Base-by-base conservation (phyloP, 352 stramenopile genomes). In the Globisporangium parvum region DNA sequence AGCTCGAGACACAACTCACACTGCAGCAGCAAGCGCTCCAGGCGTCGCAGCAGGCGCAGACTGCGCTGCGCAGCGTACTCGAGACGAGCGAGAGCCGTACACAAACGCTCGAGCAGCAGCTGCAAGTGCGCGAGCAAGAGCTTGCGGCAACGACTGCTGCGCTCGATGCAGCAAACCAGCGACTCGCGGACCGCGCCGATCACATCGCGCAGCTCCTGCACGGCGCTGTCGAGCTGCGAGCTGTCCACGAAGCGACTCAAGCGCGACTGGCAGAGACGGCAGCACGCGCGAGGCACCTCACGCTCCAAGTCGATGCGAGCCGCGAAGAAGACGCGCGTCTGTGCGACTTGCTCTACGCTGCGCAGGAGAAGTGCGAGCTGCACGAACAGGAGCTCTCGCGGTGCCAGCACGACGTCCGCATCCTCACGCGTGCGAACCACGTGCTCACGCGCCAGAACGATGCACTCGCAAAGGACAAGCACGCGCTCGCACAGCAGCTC, bases 311-410 rank as follows among this genome's bases (percentile, higher is more conserved):
- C 10, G 41, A 24, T 5, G n/a, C 35, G 21, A 53, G 42, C 23
- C 12, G 37, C 15, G 47, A 55, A 5, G 58, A 69, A 55, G 28
- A 53, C 5, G n/a, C 20, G 21, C 15, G 55, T 6, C 21, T 70
- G 26, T 52, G 51, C 26, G 55, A 60, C 21, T 31, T 70, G 1
- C 35, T 69, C n/a, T 69, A 64, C 31, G 63, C 55, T 10, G 44
- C 50, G 18, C 53, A 66, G 40, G 59, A 66, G 23, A 54, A 47
- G 35, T 45, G 42, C 18, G 63, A 59, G 47, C n/a, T 24, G 1
- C 52, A 51, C 9, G 35, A 55, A 23, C 21, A 21, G 26, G 48
- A 62, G 18, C 12, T 57, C 11, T 26, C 10, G 20, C 21, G 48
- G 18, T 54, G 55, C 2, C n/a, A 49, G 31, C 53, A 53, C 5